These are phyloP conservation scores for Rhizophagus clarus DNA, from an alignment of 192 early-diverging fungal genomes.

Conservation along the genomic window DNA sequence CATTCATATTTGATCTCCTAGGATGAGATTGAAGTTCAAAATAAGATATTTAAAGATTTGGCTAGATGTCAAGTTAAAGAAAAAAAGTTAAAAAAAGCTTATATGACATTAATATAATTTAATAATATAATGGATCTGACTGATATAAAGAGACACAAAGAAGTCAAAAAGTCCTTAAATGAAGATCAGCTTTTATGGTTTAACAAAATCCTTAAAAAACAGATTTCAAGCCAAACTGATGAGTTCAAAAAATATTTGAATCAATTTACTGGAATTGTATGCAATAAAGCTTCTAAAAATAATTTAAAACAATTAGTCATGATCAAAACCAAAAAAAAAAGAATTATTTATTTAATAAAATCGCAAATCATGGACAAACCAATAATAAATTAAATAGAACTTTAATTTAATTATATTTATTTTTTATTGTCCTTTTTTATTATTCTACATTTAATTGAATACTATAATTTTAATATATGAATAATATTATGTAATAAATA, in stretches of 20 bases:
- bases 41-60: constrained; percentile 14
- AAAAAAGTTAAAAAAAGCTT: neutral
- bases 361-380: too few relatives aligned
- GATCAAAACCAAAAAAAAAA: too few relatives aligned
- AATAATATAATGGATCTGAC: constrained; percentile 23
- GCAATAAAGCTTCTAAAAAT: neutral
- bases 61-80: neutral
- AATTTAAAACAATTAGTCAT: too few relatives aligned
- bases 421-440: too few relatives aligned
- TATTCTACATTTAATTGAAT: too few relatives aligned
- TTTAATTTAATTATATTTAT: too few relatives aligned
- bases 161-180: constrained; percentile 11
- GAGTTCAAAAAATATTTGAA: constrained; percentile 9
- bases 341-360: too few relatives aligned
- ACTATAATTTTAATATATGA: too few relatives aligned
- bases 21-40: constrained; percentile 12
- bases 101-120: constrained; percentile 10
- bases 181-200: constrained; percentile 12
- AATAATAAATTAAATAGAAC: too few relatives aligned
- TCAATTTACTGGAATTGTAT: constrained; percentile 20
- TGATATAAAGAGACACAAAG: neutral
- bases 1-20: neutral
- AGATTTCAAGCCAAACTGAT: neutral
- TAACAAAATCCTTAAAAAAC: constrained; percentile 8
- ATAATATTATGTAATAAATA: too few relatives aligned